A percentile compares a stretch with the other conserved stretches of the same genome.
Conservation (phyloP, 345 rosid genomes). For the Erucastrum elatum region DNA sequence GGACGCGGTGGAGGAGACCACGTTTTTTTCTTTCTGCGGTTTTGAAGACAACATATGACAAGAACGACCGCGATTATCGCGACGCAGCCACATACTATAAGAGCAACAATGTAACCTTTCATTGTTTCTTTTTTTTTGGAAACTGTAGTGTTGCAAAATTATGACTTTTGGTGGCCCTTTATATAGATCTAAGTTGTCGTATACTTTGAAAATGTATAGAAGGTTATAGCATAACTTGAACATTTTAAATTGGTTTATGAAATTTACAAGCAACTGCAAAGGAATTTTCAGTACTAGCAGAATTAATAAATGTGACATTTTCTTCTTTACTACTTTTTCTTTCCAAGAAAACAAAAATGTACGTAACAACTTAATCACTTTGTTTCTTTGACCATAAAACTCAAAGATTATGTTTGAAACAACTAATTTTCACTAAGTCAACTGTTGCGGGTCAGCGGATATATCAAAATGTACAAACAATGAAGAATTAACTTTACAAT, state of each 20-base stretch:
- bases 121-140: background rate
- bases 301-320: slow-evolving; percentile 1
- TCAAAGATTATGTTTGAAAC: background rate
- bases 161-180: background rate
- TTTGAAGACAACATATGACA: slow-evolving; percentile 7
- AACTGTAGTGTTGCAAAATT: background rate
- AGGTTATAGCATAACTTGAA: background rate
- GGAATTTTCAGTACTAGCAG: slow-evolving; percentile 11
- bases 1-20: background rate
- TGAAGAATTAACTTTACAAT: background rate
- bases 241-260: background rate
- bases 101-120: slow-evolving; percentile 26
- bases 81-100: slow-evolving; percentile 26
- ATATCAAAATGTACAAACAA: background rate
- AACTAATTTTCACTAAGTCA: background rate
- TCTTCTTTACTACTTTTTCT: background rate
- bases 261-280: slow-evolving; percentile 6
- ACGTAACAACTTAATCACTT: background rate
- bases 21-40: background rate
- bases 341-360: background rate
- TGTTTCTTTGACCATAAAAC: slow-evolving; percentile 3
- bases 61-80: slow-evolving; percentile 7
- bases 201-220: background rate
- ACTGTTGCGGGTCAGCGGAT: background rate
- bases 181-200: background rate